Base-by-base conservation (phyloP, 139 green algal genomes). In the Spirogloea muscicola region DNA sequence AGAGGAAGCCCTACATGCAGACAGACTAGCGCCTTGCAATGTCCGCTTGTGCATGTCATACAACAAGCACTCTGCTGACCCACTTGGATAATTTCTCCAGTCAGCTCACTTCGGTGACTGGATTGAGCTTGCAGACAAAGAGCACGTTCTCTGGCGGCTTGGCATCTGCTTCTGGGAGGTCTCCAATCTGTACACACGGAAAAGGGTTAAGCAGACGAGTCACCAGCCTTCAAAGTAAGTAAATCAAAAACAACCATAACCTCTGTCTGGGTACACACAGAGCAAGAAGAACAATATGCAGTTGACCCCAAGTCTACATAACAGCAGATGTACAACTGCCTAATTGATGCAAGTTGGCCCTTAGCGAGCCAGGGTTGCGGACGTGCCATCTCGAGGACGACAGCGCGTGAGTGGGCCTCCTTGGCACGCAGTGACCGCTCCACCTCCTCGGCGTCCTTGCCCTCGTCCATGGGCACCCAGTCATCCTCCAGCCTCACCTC, bases 41-140 rank as follows among this genome's bases (percentile, higher is more conserved):
- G 18, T 55, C 16, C 44, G 18, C 16, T 55, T 18, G 18, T 55
- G 44, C 44, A 55, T n/a, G n/a, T n/a, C n/a, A n/a, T n/a, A n/a
- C n/a, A n/a, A n/a, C n/a, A n/a, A n/a, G n/a, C n/a, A n/a, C n/a
- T n/a, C n/a, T n/a, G n/a, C n/a, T n/a, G n/a, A n/a, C n/a, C n/a
- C n/a, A n/a, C n/a, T n/a, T n/a, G n/a, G n/a, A n/a, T n/a, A n/a
- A n/a, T n/a, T n/a, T n/a, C n/a, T n/a, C n/a, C n/a, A n/a, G 43
- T 10, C 55, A 6, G 39, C 36, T 68, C 9, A 81, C 72, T 65
- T 81, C 86, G 0, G 90, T 96, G 46, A 96, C 89, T 4, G 91
- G 91, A 78, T 99, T 98, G 29, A 99, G 87, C 84, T 97, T 96
- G 89, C 94, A 98, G n/a, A 99, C 81, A 77, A 99, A 99, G 1